A percentile compares a stretch with the other conserved stretches of the same genome.
phyloP scores from a whole-genome alignment of 1,284 basidiomycete species.

The Cystobasidium slooffiae region DNA sequence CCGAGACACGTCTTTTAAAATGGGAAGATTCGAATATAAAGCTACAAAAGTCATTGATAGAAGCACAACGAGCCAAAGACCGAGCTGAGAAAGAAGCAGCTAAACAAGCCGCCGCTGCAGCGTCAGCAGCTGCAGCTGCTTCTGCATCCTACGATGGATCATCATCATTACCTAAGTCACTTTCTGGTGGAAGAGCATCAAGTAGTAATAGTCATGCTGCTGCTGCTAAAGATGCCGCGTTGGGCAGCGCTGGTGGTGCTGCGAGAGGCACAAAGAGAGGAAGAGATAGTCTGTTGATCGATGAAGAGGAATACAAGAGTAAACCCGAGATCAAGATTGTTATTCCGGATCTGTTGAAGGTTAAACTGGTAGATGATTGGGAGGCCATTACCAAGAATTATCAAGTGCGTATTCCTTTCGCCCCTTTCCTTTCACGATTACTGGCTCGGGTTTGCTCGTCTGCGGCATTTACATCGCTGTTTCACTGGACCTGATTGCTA shows the following conservation, averaged over 20 bases:
- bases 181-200: constrained; percentile 5
- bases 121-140: constrained; percentile 20
- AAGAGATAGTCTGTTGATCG: constrained; percentile 45
- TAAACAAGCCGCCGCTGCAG: constrained; percentile 48
- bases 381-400: constrained; percentile 94
- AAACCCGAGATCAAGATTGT: constrained; percentile 88
- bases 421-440: not conserved
- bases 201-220: not conserved
- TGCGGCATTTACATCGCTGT: not conserved
- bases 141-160: constrained; percentile 52
- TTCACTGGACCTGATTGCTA: too few relatives aligned
- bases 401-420: constrained; percentile 63
- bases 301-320: constrained; percentile 63
- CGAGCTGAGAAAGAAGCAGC: constrained; percentile 55
- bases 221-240: constrained; percentile 9
- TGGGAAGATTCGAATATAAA: constrained; percentile 80
- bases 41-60: constrained; percentile 66
- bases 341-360: constrained; percentile 86
- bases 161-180: not conserved
- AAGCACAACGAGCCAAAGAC: constrained; percentile 63
- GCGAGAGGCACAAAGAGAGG: constrained; percentile 47
- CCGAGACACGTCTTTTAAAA: constrained; percentile 79
- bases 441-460: not conserved
- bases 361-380: constrained; percentile 95
- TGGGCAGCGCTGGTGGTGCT: constrained; percentile 15